Evolutionary conservation across 768 basidiomycete genomes (phyloP).

Genomic region (Daedaleopsis nitida): DNA sequence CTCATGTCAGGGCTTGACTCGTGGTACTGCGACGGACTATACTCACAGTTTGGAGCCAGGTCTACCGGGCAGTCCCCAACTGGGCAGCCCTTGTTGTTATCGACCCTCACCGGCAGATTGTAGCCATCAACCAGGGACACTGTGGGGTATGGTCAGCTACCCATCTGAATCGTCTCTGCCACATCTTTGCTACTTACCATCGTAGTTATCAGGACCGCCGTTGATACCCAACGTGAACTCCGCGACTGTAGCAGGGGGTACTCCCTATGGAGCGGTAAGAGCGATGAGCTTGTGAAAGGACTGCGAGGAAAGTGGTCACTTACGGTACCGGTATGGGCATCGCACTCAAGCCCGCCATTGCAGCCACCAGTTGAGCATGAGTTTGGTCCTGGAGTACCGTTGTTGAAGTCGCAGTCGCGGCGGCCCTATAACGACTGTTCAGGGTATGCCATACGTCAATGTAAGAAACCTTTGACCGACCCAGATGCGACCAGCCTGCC

Average conservation of each 20-base stretch:
- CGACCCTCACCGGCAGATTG: slow-evolving; percentile 35
- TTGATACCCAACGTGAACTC: slow-evolving; percentile 36
- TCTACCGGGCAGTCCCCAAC: slow-evolving; percentile 37
- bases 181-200: slow-evolving; percentile 19
- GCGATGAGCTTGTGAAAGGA: not conserved
- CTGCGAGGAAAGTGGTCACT: not conserved
- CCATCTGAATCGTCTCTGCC: not conserved
- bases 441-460: not conserved
- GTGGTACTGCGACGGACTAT: not conserved
- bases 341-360: slow-evolving; percentile 40
- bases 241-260: slow-evolving; percentile 37
- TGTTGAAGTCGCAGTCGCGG: slow-evolving; percentile 38
- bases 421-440: slow-evolving; percentile 21
- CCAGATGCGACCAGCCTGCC: slow-evolving; percentile 42
- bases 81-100: slow-evolving; percentile 32
- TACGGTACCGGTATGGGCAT: slow-evolving; percentile 38
- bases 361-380: slow-evolving; percentile 42
- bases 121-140: slow-evolving; percentile 35
- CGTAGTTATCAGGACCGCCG: slow-evolving; percentile 32
- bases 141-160: not conserved
- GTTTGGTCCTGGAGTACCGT: slow-evolving; percentile 31
- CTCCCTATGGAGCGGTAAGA: slow-evolving; percentile 22
- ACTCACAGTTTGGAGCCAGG: slow-evolving; percentile 28
- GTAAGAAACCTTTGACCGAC: slow-evolving; percentile 5
- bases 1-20: not conserved